Evolutionary conservation across 768 basidiomycete species (phyloP).

Genomic region (Imleria badia): DNA sequence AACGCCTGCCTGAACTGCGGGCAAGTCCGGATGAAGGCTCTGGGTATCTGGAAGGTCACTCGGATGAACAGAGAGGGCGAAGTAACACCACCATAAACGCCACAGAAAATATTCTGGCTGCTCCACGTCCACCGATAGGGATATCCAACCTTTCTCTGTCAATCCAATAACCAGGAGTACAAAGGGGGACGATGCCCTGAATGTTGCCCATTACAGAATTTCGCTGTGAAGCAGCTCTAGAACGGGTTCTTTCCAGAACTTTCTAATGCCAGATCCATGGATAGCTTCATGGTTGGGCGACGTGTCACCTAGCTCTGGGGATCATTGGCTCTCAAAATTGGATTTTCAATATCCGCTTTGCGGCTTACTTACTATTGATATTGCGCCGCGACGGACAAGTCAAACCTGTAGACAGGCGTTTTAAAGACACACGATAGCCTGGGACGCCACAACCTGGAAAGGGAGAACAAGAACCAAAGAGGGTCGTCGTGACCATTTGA

Average conservation of each 20-base stretch:
- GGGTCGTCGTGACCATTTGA: slow-evolving; percentile 7
- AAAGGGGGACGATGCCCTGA: slow-evolving; percentile 21
- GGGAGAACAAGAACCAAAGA: slow-evolving; percentile 12
- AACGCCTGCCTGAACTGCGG: slow-evolving; percentile 45
- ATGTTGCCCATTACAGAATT: slow-evolving; percentile 23
- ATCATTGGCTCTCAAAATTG: not conserved
- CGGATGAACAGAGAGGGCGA: slow-evolving; percentile 16
- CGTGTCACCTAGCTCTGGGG: not conserved
- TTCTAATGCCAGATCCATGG: slow-evolving; percentile 12
- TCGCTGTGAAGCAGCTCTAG: slow-evolving; percentile 24
- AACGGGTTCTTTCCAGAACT: slow-evolving; percentile 22
- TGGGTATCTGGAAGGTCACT: slow-evolving; percentile 42
- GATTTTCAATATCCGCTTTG: slow-evolving; percentile 23
- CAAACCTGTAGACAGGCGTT: slow-evolving; percentile 1
- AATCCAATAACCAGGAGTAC: slow-evolving; percentile 27
- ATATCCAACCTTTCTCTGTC: slow-evolving; percentile 8
- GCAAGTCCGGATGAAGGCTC: slow-evolving; percentile 42
- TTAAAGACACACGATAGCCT: slow-evolving; percentile 3
- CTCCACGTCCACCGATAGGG: slow-evolving; percentile 17
- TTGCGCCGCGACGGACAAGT: slow-evolving; percentile 6
- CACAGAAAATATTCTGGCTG: slow-evolving; percentile 36
- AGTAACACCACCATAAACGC: slow-evolving; percentile 30
- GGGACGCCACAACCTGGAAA: slow-evolving; percentile 12
- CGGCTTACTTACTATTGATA: slow-evolving; percentile 13
- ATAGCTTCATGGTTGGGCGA: slow-evolving; percentile 5